These are phyloP conservation scores for Nematocida displodere DNA, from an alignment of 371 early-diverging fungal species.

Conservation along the genomic window DNA sequence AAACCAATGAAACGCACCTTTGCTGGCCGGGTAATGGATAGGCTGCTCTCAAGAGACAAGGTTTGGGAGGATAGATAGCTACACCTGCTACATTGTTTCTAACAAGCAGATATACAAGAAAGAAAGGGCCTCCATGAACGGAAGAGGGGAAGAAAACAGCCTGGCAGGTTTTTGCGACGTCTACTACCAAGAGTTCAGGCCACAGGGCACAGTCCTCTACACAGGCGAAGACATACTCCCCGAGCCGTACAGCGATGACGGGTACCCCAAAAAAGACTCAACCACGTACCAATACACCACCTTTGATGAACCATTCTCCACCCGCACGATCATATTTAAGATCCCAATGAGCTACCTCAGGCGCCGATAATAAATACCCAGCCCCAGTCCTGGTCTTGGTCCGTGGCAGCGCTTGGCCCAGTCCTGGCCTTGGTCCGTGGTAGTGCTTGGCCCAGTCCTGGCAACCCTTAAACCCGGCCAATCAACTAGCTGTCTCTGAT, in stretches of 20 bases:
- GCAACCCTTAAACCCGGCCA: no score
- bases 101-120: no score
- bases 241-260: conserved; percentile 15
- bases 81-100: background rate
- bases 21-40: conserved; percentile 45
- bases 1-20: conserved; percentile 51
- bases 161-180: conserved; percentile 42
- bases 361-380: conserved; percentile 17
- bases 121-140: background rate
- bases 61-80: conserved; percentile 50
- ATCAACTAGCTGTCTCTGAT: no score
- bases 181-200: conserved; percentile 37
- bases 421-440: background rate
- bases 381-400: background rate
- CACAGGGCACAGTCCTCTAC: conserved; percentile 24
- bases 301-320: conserved; percentile 31
- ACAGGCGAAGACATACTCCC: conserved; percentile 23
- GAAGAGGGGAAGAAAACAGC: background rate
- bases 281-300: conserved; percentile 47
- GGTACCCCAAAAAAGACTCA: conserved; percentile 33
- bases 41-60: conserved; percentile 28
- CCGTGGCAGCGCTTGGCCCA: background rate
- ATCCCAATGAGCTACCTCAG: conserved; percentile 47
- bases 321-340: conserved; percentile 32
- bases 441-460: no score